These are phyloP conservation scores for Leccinum griseonigrum DNA, from an alignment of 1,284 basidiomycete genomes.

Conservation along the genomic window DNA sequence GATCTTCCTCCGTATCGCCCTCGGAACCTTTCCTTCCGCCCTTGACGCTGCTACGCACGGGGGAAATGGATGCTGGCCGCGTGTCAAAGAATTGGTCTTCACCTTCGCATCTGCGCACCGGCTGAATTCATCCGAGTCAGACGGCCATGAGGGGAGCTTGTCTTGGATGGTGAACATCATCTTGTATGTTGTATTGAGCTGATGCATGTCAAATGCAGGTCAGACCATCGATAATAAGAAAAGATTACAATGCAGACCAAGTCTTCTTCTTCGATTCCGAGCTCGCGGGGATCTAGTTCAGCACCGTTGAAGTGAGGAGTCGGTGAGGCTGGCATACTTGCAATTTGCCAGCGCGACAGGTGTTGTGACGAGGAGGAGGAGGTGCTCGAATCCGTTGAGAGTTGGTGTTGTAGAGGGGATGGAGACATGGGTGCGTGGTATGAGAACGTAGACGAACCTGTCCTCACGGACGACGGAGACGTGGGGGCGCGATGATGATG, in stretches of 20 bases:
- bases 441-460: constrained; percentile 55
- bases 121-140: constrained; percentile 64
- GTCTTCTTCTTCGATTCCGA: constrained; percentile 34
- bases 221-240: background rate
- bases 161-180: constrained; percentile 83
- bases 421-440: constrained; percentile 55
- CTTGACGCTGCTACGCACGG: constrained; percentile 37
- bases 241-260: constrained; percentile 44
- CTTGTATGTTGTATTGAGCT: constrained; percentile 59
- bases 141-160: constrained; percentile 81
- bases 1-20: constrained; percentile 65
- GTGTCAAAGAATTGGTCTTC: constrained; percentile 49
- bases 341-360: constrained; percentile 29
- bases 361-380: constrained; percentile 26
- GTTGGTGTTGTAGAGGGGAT: constrained; percentile 59
- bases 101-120: constrained; percentile 23
- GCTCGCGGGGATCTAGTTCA: constrained; percentile 39
- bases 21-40: constrained; percentile 45
- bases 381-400: constrained; percentile 45
- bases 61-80: constrained; percentile 40
- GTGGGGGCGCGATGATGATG: constrained; percentile 42
- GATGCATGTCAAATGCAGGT: constrained; percentile 1
- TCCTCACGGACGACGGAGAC: constrained; percentile 53
- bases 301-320: constrained; percentile 30
- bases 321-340: constrained; percentile 21